Base-by-base conservation (phyloP, 345 rosid species). In the Heritiera littoralis region DNA sequence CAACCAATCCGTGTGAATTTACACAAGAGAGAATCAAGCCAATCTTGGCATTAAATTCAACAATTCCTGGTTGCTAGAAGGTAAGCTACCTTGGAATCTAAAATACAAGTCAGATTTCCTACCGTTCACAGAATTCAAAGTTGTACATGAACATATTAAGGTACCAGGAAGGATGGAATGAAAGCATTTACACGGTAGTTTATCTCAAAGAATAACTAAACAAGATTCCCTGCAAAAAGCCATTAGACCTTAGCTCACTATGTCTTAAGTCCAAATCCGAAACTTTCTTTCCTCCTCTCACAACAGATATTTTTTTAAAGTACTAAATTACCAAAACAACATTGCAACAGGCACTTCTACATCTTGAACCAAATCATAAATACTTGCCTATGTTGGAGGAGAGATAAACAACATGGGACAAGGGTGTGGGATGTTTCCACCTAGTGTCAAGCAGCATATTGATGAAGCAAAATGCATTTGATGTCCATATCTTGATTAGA, bases 391-490 rank as follows among this genome's bases (percentile, higher is more conserved):
- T 67, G 4, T n/a, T 40, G 71, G 51, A 40, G 7, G 14, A 67
- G 14, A 18, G 30, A 41, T 3, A 41, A 43, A 41, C 17, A 65
- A 41, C 20, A 67, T 38, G 12, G 5, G 38, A 14, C 4, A 65
- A 65, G 20, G n/a, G 11, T 28, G 59, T 32, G 3, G 41, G 52
- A 43, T 40, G n/a, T 76, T 48, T 23, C 23, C 43, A 76, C 55
- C 35, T 59, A 46, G n/a, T 4, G 49, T 30, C 45, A 60, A 58
- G 60, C 52, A 59, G 58, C 58, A 78, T 12, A 15, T 43, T 11
- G 48, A 41, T 20, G 75, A 74, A 43, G 59, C 18, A 71, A 71
- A 48, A 51, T 32, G 60, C 43, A 49, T 51, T 74, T 59, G 56
- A 38, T 58, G 35, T 20, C 28, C 28, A 23, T 23, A 23, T 23